These are phyloP conservation scores for Wickerhamia fluorescens DNA, from an alignment of 805 yeast species.

Conservation along the genomic window DNA sequence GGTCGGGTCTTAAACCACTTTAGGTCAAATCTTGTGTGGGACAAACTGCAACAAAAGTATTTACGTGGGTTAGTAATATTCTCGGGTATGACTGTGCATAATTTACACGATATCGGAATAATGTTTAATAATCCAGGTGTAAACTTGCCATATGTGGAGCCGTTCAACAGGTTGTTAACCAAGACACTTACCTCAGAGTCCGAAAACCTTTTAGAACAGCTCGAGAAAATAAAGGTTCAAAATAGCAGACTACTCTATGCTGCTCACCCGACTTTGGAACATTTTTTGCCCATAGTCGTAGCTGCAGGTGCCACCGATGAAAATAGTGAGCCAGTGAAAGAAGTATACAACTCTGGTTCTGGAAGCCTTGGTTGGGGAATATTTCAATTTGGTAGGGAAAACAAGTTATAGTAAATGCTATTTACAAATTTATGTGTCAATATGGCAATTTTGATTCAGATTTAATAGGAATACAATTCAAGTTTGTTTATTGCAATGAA, in stretches of 20 bases:
- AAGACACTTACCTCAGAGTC: slow-evolving; percentile 26
- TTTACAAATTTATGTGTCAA: too few relatives aligned
- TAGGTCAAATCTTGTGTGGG: slow-evolving; percentile 36
- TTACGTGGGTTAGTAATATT: slow-evolving; percentile 43
- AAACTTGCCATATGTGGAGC: slow-evolving; percentile 40
- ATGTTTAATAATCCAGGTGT: slow-evolving; percentile 9
- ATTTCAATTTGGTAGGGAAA: slow-evolving; percentile 38
- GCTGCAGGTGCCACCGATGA: slow-evolving; percentile 49
- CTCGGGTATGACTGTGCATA: slow-evolving; percentile 81
- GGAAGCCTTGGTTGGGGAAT: slow-evolving; percentile 65
- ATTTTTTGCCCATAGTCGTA: slow-evolving; percentile 60
- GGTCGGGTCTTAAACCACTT: slow-evolving; percentile 50
- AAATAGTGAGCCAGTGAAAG: slow-evolving; percentile 25
- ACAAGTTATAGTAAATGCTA: too few relatives aligned
- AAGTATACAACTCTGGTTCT: slow-evolving; percentile 38
- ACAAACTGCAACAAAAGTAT: slow-evolving; percentile 16
- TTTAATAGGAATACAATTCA: too few relatives aligned
- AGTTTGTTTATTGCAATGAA: too few relatives aligned
- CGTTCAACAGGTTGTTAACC: slow-evolving; percentile 44
- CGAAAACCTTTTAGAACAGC: slow-evolving; percentile 23
- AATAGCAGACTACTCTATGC: slow-evolving; percentile 23
- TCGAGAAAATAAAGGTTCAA: slow-evolving; percentile 26
- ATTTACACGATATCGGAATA: slow-evolving; percentile 46
- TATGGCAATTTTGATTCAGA: too few relatives aligned
- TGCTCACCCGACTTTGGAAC: slow-evolving; percentile 77